A percentile compares a stretch with the other conserved stretches of the same genome.
These are phyloP conservation scores for Aspergillus nanangensis DNA, from an alignment of 495 filamentous ascomycete genomes.

Conservation along the genomic window DNA sequence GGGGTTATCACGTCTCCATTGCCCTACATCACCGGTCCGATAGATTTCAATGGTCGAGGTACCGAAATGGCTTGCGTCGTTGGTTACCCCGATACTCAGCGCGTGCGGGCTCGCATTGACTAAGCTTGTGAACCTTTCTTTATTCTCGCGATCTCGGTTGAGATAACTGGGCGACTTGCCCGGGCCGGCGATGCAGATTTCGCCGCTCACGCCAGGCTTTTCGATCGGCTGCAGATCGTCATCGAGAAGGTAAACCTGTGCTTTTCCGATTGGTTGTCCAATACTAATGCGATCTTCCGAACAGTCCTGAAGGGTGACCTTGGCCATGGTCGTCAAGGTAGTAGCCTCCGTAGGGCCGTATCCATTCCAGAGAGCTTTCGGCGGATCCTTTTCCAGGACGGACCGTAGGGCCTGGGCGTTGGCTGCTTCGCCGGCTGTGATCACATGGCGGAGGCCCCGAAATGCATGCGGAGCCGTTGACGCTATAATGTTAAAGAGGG, in stretches of 20 bases:
- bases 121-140: background rate
- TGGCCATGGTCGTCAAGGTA: conserved; percentile 3
- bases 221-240: background rate
- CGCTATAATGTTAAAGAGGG: background rate
- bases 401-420: background rate
- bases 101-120: too few species aligned
- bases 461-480: background rate
- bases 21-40: background rate
- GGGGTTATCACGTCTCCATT: background rate
- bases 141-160: conserved; percentile 1
- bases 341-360: conserved; percentile 28
- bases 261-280: background rate
- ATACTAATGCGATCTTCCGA: background rate
- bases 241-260: conserved; percentile 1
- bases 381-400: conserved; percentile 1
- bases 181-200: conserved; percentile 7
- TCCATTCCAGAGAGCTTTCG: conserved; percentile 15
- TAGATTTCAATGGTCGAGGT: background rate
- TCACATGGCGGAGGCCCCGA: background rate
- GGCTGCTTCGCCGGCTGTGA: background rate
- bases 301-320: background rate
- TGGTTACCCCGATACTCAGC: too few species aligned
- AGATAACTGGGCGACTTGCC: conserved; percentile 3
- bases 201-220: background rate
- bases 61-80: too few species aligned